phyloP scores from a whole-genome alignment of 2,329 filamentous ascomycete genomes.

The Cadophora sp. region DNA sequence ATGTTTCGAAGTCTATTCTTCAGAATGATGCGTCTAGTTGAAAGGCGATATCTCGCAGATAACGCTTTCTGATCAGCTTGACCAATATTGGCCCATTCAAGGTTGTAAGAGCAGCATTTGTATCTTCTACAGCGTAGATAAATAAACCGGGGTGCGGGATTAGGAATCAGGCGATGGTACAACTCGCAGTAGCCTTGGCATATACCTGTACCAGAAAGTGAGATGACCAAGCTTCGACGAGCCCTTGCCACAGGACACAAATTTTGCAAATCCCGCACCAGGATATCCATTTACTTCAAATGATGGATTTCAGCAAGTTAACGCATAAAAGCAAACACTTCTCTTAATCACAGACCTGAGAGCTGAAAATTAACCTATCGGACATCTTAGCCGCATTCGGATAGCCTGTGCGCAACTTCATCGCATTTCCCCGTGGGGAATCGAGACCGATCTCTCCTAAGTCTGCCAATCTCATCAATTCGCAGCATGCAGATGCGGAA shows the following conservation, averaged over 20 bases:
- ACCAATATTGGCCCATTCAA: no score
- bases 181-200: no score
- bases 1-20: no score
- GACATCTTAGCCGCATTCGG: background rate
- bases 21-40: no score
- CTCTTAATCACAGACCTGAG: background rate
- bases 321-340: no score
- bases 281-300: background rate
- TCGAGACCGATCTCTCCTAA: background rate
- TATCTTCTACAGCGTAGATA: no score
- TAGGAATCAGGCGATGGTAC: no score
- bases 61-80: no score
- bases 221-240: constrained; percentile 3
- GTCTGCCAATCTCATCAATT: constrained; percentile 4
- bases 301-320: background rate
- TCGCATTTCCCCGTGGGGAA: background rate
- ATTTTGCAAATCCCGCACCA: background rate
- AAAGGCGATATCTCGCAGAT: no score
- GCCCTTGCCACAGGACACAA: background rate
- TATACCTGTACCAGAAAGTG: background rate
- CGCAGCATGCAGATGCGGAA: constrained; percentile 1
- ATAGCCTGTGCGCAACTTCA: background rate
- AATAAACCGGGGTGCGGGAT: no score
- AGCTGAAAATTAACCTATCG: background rate
- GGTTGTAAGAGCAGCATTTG: no score